Evolutionary conservation across 2,329 filamentous ascomycete genomes (phyloP), one percentile per base, ranked within the genome.

Genomic region (Aspergillus brasiliensis): DNA sequence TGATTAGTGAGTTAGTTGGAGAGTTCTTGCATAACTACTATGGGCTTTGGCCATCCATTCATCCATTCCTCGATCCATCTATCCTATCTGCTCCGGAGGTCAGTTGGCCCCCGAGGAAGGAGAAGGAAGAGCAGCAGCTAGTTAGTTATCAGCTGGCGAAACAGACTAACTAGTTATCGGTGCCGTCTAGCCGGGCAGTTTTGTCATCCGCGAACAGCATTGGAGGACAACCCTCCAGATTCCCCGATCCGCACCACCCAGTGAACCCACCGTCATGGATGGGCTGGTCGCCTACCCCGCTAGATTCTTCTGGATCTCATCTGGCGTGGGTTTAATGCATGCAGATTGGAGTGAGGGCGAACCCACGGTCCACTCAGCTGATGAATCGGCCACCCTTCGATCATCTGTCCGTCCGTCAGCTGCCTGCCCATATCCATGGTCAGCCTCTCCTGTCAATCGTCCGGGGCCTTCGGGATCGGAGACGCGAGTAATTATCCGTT

Each of bases 251-350:
- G 59, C 59, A 38, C 42, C 38, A 34, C 51, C 28, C 44, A 31
- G 37, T 21, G 54, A 44, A 34, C 51, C 28, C 44, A 31, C 44
- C 27, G 54, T 31, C 59, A 54, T 46, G 46, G 44, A 49, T 58
- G 51, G 40, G 38, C 57, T 56, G 44, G 11, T 56, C 8, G 48
- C 56, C 48, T 62, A 61, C 54, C 61, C 63, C 61, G 59, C 63
- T 65, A 65, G 61, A 65, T 61, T 61, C 51, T 65, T 65, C 63
- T 65, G 63, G 63, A 65, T 62, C 52, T 34, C 51, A 28, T 58
- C 57, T 62, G 61, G 58, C 58, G 56, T 59, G 58, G 55, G 46
- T 21, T 60, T 59, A 42, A 57, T 49, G 46, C 46, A 49, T 49
- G 46, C 46, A 49, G 46, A 31, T 27, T 49, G 46, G 46, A 49